A percentile compares a stretch with the other conserved stretches of the same genome.
phyloP scores from a whole-genome alignment of 2,329 filamentous ascomycete genomes.

The Exophiala oligosperma region DNA sequence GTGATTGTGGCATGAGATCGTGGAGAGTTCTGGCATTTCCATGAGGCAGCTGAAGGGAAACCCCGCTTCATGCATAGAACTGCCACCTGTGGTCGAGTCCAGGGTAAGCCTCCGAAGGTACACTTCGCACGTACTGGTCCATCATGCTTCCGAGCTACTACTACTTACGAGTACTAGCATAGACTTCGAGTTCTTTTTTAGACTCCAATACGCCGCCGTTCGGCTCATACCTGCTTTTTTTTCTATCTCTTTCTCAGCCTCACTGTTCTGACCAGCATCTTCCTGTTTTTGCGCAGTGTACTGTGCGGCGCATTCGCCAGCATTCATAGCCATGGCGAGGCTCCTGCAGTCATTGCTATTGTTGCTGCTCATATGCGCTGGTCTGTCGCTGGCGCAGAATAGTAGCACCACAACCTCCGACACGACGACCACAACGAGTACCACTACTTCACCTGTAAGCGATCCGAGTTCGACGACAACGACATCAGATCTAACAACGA shows the following conservation, averaged over 20 bases:
- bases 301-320: conserved; percentile 13
- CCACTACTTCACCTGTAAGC: not conserved
- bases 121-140: conserved; percentile 5
- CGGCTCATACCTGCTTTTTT: conserved; percentile 13
- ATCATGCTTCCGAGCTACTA: not conserved
- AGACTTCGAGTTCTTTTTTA: not conserved
- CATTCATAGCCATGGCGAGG: conserved; percentile 13
- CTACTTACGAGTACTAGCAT: not conserved
- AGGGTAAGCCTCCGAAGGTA: conserved; percentile 7
- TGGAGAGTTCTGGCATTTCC: not conserved
- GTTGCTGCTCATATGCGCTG: conserved; percentile 7
- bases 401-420: not conserved
- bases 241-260: conserved; percentile 16
- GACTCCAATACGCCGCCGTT: conserved; percentile 18
- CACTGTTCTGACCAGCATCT: conserved; percentile 1
- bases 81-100: not conserved
- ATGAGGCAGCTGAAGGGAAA: not conserved
- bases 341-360: conserved; percentile 4
- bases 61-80: not conserved
- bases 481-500: not conserved
- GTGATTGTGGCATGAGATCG: too few species aligned
- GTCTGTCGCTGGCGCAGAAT: conserved; percentile 4
- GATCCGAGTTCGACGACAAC: conserved; percentile 3
- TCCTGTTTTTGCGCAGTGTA: not conserved
- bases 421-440: not conserved